Evolutionary conservation across 1,139 yeast species (phyloP), one percentile per base, ranked within the genome.

Genomic region (Debaryomycetaceae sp.): DNA sequence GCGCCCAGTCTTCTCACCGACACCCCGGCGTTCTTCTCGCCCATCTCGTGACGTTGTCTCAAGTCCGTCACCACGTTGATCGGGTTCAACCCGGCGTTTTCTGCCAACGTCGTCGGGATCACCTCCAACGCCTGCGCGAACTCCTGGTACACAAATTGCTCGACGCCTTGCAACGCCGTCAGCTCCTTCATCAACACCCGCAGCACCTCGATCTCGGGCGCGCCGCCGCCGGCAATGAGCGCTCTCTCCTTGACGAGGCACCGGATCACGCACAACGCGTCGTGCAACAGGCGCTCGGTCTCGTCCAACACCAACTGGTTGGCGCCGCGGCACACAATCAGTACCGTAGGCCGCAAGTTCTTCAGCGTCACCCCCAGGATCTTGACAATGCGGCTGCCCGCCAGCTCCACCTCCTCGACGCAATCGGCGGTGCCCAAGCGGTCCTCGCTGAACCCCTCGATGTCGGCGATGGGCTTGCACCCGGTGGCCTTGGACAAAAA

Each of bases 151-250:
- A 95, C 93, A 48, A 88, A 81, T 34, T 94, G 93, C 57, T 91
- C 96, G 5, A 89, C 88, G 29, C 99, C 98, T 14, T 86, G 74
- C 42, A 85, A 67, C 28, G 77, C 65, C 40, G 82, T 75, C 14
- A 96, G 72, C 58, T 89, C 96, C 48, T 78, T 80, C 57, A 76
- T 69, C 46, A 91, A 64, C 16, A 78, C 76, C 48, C 95, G 78
- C 4, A 97, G 81, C 11, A 89, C 83, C 64, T 91, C 98, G 45
- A 91, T 78, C 63, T 91, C 99, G 29, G 98, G 96, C 4, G 98
- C 97, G 45, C 98, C 98, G 43, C 99, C 98, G 48, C 99, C 99
- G 10, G 97, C 96, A 61, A 91, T 86, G 51, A 91, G 69, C 2
- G 96, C 97, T 53, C 78, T 83, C 59, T 88, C 91, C 57, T 91